A percentile compares a stretch with the other conserved stretches of the same genome.
Evolutionary conservation across 352 stramenopile species (phyloP).

Genomic region (Globisporangium radiosum): DNA sequence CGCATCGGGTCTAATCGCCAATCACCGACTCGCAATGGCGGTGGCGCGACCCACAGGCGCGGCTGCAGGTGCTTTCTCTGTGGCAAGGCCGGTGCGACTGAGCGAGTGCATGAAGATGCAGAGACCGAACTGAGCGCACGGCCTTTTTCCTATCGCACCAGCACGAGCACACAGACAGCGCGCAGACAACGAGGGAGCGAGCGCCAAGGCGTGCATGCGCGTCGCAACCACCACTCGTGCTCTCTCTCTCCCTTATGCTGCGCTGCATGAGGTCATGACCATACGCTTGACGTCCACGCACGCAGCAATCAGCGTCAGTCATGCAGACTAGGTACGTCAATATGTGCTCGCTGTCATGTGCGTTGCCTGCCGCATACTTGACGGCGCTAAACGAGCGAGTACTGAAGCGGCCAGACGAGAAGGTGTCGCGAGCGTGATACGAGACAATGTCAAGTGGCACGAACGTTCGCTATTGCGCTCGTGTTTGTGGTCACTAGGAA

Average conservation of each 20-base stretch:
- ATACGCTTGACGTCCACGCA: no score
- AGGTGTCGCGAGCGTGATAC: no score
- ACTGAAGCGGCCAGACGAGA: no score
- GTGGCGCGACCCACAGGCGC: neutral
- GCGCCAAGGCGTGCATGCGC: neutral
- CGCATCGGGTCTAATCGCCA: neutral
- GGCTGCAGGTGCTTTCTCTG: neutral
- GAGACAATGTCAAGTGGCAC: no score
- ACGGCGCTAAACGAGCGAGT: no score
- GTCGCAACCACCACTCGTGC: neutral
- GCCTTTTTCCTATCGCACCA: neutral
- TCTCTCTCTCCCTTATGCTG: neutral
- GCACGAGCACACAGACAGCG: neutral
- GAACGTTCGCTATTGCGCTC: no score
- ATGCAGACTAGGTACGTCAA: no score
- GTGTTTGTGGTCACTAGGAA: no score
- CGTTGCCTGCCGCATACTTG: no score
- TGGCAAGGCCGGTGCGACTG: neutral
- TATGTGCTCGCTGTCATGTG: no score
- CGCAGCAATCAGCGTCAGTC: no score
- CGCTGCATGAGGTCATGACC: neutral
- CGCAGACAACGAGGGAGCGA: neutral
- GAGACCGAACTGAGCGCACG: neutral
- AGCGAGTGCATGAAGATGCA: neutral
- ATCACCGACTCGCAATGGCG: neutral